Conservation (phyloP, 352 stramenopile genomes). For the Peronospora belbahrii region DNA sequence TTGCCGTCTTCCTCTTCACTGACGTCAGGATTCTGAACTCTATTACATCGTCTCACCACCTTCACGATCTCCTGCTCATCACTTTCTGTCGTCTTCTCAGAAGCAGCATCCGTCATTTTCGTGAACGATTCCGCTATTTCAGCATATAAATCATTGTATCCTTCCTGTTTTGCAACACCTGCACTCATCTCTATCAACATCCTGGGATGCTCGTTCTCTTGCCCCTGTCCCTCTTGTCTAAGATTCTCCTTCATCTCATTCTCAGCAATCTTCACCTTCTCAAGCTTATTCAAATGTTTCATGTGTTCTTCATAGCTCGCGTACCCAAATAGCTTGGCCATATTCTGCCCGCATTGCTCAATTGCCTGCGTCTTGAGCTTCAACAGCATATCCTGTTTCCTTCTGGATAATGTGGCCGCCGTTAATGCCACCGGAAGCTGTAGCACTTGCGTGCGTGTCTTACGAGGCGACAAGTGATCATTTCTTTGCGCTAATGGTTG, state of each 20-base stretch:
- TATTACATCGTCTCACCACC: conserved; percentile 33
- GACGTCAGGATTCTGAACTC: conserved; percentile 29
- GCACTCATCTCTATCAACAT: not conserved
- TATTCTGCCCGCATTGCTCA: conserved; percentile 47
- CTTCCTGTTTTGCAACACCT: not conserved
- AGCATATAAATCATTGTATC: not conserved
- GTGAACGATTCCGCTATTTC: not conserved
- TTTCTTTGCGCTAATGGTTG: not conserved
- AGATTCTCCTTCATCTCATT: conserved; percentile 35
- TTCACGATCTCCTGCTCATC: conserved; percentile 19
- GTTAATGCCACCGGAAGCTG: conserved; percentile 46
- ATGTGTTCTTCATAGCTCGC: conserved; percentile 63
- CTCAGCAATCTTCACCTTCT: conserved; percentile 52
- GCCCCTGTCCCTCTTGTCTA: conserved; percentile 7
- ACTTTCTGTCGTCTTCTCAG: conserved; percentile 1
- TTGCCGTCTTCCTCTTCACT: conserved; percentile 48
- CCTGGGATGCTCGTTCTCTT: not conserved
- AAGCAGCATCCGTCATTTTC: not conserved
- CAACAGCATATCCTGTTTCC: conserved; percentile 56
- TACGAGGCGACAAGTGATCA: conserved; percentile 28
- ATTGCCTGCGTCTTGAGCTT: conserved; percentile 54
- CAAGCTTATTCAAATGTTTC: conserved; percentile 52
- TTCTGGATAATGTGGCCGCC: conserved; percentile 22
- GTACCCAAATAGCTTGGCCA: conserved; percentile 77
- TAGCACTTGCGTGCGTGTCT: conserved; percentile 26